These are phyloP conservation scores for Salix brachista DNA, from an alignment of 345 rosid genomes.

Conservation along the genomic window DNA sequence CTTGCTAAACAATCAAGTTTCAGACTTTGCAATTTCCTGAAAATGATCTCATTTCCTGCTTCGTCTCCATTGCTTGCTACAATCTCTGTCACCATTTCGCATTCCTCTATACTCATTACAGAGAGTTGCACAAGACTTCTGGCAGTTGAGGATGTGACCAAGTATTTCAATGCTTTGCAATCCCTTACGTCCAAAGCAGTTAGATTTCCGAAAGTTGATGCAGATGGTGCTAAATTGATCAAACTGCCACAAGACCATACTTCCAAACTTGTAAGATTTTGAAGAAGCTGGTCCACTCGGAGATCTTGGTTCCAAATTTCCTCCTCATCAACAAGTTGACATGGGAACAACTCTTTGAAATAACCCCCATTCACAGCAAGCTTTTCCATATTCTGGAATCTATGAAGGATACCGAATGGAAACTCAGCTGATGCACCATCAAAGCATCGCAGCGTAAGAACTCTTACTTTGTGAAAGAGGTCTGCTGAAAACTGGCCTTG, in stretches of 20 bases:
- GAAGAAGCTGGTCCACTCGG: neutral
- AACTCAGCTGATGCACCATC: neutral
- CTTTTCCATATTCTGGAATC: conserved; percentile 9
- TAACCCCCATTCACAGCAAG: neutral
- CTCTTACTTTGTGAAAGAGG: neutral
- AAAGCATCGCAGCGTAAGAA: neutral
- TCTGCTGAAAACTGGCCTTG: neutral
- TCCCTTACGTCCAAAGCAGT: neutral
- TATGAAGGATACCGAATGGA: neutral
- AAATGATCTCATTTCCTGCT: neutral
- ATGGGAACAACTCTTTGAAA: conserved; percentile 6
- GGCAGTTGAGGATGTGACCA: conserved; percentile 13
- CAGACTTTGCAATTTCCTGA: conserved; percentile 11
- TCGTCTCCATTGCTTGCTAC: conserved; percentile 6
- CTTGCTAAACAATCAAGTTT: conserved; percentile 7
- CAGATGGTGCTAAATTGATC: conserved; percentile 8
- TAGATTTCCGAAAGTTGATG: conserved; percentile 10
- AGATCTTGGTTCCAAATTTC: conserved; percentile 8
- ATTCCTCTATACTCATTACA: conserved; percentile 11
- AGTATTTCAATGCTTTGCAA: conserved; percentile 11
- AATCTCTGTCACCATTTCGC: conserved; percentile 14
- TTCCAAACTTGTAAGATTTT: conserved; percentile 4
- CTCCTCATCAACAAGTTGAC: neutral
- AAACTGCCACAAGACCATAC: neutral
- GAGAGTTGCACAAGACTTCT: conserved; percentile 13